Conservation (phyloP, 495 filamentous ascomycete species). For the Aspergillus ellipticus region DNA sequence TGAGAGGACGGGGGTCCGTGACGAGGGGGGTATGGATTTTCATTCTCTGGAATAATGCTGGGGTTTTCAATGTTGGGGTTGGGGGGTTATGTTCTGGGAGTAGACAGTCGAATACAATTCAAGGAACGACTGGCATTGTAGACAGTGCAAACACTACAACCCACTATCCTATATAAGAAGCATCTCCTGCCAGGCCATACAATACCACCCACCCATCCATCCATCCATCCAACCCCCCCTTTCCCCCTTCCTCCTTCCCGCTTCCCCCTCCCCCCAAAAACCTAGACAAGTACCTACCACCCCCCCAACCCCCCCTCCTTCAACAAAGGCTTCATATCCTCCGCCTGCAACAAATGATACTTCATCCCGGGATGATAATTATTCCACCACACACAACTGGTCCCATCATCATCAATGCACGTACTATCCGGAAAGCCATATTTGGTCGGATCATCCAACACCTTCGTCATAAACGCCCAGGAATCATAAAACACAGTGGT, state of each 20-base stretch:
- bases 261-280: background rate
- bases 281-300: slow-evolving; percentile 19
- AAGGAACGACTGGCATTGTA: too few species aligned
- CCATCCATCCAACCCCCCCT: background rate
- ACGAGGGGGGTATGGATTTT: background rate
- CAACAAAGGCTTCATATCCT: slow-evolving; percentile 35
- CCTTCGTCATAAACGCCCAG: slow-evolving; percentile 41
- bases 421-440: slow-evolving; percentile 34
- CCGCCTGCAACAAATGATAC: slow-evolving; percentile 34
- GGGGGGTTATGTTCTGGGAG: too few species aligned
- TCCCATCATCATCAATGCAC: slow-evolving; percentile 33
- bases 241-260: background rate
- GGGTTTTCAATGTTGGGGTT: too few species aligned
- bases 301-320: slow-evolving; percentile 26
- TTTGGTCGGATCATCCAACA: slow-evolving; percentile 50
- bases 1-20: background rate
- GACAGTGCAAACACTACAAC: too few species aligned
- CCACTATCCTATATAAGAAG: too few species aligned
- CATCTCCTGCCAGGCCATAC: background rate
- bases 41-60: too few species aligned
- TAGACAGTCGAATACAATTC: too few species aligned
- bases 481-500: slow-evolving; percentile 32
- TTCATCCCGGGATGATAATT: slow-evolving; percentile 35
- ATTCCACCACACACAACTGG: slow-evolving; percentile 39
- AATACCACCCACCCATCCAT: too few species aligned